Conservation (phyloP, 805 yeast species). For the Candida succiphila region DNA sequence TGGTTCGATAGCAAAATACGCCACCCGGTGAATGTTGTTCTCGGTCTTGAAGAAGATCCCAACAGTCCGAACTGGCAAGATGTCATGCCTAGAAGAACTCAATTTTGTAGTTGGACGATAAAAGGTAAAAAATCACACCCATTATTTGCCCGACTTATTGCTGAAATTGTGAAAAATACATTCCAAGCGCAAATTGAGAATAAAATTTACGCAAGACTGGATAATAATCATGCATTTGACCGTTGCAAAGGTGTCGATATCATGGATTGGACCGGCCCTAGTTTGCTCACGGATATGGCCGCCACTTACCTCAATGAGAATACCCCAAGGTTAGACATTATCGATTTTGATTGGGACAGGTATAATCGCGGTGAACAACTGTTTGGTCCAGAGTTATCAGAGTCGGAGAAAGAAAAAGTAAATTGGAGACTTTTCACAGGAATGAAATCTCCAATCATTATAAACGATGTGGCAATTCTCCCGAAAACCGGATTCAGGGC, state of each 20-base stretch:
- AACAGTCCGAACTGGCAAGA: slow-evolving; percentile 81
- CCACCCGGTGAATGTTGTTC: slow-evolving; percentile 53
- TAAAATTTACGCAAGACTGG: slow-evolving; percentile 11
- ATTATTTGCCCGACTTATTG: slow-evolving; percentile 35
- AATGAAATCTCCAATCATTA: neutral
- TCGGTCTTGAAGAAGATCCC: slow-evolving; percentile 91
- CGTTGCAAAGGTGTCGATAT: slow-evolving; percentile 55
- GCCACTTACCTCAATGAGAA: slow-evolving; percentile 30
- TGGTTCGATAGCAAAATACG: slow-evolving; percentile 42
- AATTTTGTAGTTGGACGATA: slow-evolving; percentile 43
- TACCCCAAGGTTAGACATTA: slow-evolving; percentile 1
- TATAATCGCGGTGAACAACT: slow-evolving; percentile 21
- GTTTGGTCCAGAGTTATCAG: neutral
- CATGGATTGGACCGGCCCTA: slow-evolving; percentile 91
- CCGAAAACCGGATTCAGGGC: neutral
- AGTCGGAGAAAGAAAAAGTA: neutral
- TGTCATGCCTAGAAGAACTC: slow-evolving; percentile 39
- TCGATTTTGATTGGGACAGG: slow-evolving; percentile 2
- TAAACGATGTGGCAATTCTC: neutral
- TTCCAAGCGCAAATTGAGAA: slow-evolving; percentile 25
- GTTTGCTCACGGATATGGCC: slow-evolving; percentile 64
- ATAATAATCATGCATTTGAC: slow-evolving; percentile 23
- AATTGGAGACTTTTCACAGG: neutral
- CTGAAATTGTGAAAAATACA: slow-evolving; percentile 35
- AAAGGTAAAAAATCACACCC: slow-evolving; percentile 51